Percentiles rank a stretch among this genome's conserved stretches.
phyloP scores from a whole-genome alignment of 306 rosid species.

The Prinsepia uniflora region DNA sequence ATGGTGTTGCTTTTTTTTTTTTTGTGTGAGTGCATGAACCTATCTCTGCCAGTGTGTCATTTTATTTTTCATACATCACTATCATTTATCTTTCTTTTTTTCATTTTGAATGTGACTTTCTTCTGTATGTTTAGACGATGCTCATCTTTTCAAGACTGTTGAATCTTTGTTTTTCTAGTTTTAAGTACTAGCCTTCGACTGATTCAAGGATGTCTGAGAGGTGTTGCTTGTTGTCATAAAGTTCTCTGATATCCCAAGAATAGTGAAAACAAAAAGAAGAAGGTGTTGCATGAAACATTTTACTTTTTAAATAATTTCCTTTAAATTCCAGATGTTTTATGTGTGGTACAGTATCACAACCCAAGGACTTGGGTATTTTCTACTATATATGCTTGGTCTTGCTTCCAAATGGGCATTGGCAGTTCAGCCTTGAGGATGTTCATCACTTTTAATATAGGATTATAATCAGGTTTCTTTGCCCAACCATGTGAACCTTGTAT shows the following conservation, averaged over 20 bases:
- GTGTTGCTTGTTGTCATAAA: neutral
- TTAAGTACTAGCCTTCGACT: neutral
- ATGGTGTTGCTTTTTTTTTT: conserved; percentile 7
- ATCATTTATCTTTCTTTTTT: neutral
- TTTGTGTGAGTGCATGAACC: neutral
- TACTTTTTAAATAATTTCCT: neutral
- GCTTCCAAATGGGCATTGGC: neutral
- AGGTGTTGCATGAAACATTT: neutral
- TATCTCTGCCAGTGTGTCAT: neutral
- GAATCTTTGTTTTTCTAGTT: neutral
- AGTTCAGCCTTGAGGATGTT: neutral
- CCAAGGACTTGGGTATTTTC: neutral
- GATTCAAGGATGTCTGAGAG: neutral
- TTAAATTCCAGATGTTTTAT: neutral
- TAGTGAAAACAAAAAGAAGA: neutral
- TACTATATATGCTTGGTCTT: neutral
- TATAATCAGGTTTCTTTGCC: neutral
- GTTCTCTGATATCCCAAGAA: neutral
- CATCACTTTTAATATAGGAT: neutral
- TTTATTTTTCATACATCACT: neutral
- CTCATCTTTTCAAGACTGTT: neutral
- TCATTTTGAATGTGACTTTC: neutral
- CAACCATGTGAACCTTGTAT: neutral
- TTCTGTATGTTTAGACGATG: neutral
- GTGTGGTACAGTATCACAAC: neutral